Base-by-base conservation (phyloP, 2,329 filamentous ascomycete species). In the Blumeria graminis region DNA sequence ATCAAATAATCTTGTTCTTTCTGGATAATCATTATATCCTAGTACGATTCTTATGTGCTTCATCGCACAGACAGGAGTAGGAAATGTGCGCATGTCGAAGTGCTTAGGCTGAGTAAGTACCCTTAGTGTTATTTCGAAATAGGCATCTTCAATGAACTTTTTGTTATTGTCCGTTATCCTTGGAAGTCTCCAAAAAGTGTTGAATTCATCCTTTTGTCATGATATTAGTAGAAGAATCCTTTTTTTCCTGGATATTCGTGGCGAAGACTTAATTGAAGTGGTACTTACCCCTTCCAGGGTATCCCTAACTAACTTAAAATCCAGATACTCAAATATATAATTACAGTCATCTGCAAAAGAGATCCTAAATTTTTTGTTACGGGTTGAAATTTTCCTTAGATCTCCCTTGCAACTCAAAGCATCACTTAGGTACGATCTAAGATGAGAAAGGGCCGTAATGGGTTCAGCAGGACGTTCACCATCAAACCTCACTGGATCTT, bases 281-380 rank as follows among this genome's bases (percentile, higher is more conserved):
- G 32, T 36, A 53, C 50, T 53, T 18, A 53, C 50, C 50, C 34
- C 50, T 53, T 53, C 50, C 1, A 36, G 16, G 16, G 35, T n/a
- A 9, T 36, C 50, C 13, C 38, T 34, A 4, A 36, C n/a, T 2
- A 53, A 35, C 11, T 35, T 69, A 62, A 84, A 85, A 1, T 76
- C 78, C 36, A 84, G 64, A 50, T 72, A 74, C 56, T 73, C 69
- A 16, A 85, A 68, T 33, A 85, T 64, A 10, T 71, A 69, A 60
- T 73, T 71, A 64, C 80, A 84, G 53, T 81, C 77, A 45, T 73
- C 68, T 9, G 78, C 80, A 65, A 84, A 82, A 1, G 75, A 75
- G 59, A 77, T 71, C 62, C 77, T 70, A 61, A 82, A 85, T 57
- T 76, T 75, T 64, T 81, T 80, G 63, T 85, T 84, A 14, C 73